These are phyloP conservation scores for Kalaharituber pfeilii DNA, from an alignment of 2,329 filamentous ascomycete species.

Conservation along the genomic window DNA sequence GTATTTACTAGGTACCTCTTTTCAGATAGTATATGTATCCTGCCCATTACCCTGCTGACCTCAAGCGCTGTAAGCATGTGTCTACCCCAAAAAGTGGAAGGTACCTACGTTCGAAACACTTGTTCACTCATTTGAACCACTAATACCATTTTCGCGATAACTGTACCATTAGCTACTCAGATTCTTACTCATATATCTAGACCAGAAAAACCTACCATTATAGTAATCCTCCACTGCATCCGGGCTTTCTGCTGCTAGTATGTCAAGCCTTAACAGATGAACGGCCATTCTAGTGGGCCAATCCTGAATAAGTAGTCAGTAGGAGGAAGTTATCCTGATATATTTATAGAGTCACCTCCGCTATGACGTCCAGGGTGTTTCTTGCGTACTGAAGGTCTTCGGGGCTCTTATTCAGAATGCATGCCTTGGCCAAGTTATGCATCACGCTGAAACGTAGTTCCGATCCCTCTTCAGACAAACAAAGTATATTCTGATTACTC, in stretches of 20 bases:
- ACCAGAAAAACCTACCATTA: constrained; percentile 26
- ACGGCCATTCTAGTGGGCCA: constrained; percentile 12
- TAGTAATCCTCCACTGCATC: constrained; percentile 26
- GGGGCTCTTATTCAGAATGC: constrained; percentile 35
- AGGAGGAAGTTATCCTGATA: too few relatives aligned
- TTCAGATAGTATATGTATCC: constrained; percentile 7
- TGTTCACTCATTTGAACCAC: constrained; percentile 42
- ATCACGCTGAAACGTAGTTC: constrained; percentile 50
- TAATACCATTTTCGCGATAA: constrained; percentile 45
- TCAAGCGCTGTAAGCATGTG: background rate
- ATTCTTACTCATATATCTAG: too few relatives aligned
- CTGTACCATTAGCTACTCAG: too few relatives aligned
- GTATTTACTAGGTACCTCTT: too few relatives aligned
- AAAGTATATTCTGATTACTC: constrained; percentile 37
- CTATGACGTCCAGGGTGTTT: constrained; percentile 15
- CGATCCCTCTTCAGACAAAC: constrained; percentile 40
- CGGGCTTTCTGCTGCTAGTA: constrained; percentile 8
- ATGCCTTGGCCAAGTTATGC: constrained; percentile 49
- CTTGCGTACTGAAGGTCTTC: constrained; percentile 13
- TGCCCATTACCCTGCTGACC: constrained; percentile 9
- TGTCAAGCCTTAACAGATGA: constrained; percentile 9
- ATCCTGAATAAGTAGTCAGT: constrained; percentile 6
- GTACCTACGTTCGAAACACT: constrained; percentile 41
- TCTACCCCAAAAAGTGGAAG: constrained; percentile 16
- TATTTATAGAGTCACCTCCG: background rate